Evolutionary conservation across 768 basidiomycete species (phyloP).

Genomic region (Mycena pura): DNA sequence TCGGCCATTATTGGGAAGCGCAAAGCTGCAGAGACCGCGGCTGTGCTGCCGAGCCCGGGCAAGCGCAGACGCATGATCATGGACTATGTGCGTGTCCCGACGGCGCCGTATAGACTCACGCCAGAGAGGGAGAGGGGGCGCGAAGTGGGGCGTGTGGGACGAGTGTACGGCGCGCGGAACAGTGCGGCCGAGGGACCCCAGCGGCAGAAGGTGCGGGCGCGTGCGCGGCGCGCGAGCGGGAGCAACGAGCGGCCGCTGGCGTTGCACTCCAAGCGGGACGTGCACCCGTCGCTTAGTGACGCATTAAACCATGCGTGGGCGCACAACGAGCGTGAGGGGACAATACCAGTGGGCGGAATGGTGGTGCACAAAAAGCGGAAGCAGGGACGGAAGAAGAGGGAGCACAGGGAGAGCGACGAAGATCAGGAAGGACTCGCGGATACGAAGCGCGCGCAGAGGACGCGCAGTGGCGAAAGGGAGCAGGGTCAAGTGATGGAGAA

Average conservation of each 20-base stretch:
- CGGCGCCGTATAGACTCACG: constrained; percentile 1
- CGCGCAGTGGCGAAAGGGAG: neutral
- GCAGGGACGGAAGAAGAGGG: neutral
- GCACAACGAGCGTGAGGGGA: constrained; percentile 1
- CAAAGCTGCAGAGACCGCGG: neutral
- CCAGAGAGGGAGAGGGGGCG: neutral
- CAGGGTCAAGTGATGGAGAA: neutral
- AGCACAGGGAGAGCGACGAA: neutral
- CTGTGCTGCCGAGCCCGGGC: neutral
- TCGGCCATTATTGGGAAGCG: neutral
- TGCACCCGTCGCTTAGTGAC: neutral
- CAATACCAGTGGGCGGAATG: constrained; percentile 3
- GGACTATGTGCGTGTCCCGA: constrained; percentile 13
- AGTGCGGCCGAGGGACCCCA: too few species aligned
- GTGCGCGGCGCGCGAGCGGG: too few species aligned
- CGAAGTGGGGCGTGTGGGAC: neutral
- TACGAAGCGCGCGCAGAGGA: neutral
- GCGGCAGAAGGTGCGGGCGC: too few species aligned
- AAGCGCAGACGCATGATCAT: constrained; percentile 6
- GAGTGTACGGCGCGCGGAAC: too few species aligned
- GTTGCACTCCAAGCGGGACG: too few species aligned
- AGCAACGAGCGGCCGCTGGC: too few species aligned
- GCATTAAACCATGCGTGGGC: constrained; percentile 15
- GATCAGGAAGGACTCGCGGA: neutral
- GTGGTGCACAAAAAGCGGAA: neutral